Percentiles rank a stretch among this genome's conserved stretches.
Conservation (phyloP, 441 rosid genomes). For the Melastoma candidum region DNA sequence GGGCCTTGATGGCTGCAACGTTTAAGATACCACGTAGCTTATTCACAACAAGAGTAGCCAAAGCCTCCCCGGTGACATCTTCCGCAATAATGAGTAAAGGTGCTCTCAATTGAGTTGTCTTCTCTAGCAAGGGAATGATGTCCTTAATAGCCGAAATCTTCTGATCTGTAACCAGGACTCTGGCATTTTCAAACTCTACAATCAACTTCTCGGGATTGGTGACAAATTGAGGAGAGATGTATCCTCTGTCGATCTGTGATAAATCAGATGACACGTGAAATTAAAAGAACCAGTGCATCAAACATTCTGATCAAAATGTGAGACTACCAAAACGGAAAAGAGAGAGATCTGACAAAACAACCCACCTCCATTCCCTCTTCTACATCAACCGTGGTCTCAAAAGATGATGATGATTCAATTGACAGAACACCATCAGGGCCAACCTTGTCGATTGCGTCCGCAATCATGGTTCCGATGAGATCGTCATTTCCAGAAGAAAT, state of each 20-base stretch:
- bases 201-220: constrained; percentile 67
- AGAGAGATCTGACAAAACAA: constrained; percentile 4
- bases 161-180: constrained; percentile 75
- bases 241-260: constrained; percentile 77
- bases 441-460: constrained; percentile 97
- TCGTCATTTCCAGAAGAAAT: constrained; percentile 97
- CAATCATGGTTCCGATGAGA: constrained; percentile 82
- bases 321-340: constrained; percentile 2
- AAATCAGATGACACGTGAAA: neutral
- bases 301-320: neutral
- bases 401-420: constrained; percentile 95
- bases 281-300: neutral
- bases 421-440: constrained; percentile 99
- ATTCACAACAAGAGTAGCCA: constrained; percentile 64
- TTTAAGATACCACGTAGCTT: constrained; percentile 65
- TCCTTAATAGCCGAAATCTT: constrained; percentile 60
- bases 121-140: constrained; percentile 68
- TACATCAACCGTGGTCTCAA: constrained; percentile 87
- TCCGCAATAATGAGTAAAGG: constrained; percentile 82
- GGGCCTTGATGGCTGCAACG: constrained; percentile 85
- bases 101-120: constrained; percentile 72
- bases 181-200: constrained; percentile 79
- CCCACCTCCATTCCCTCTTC: constrained; percentile 98
- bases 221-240: constrained; percentile 77
- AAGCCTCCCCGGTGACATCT: constrained; percentile 57